Evolutionary conservation across 192 early-diverging fungal species (phyloP).

Genomic region (Backusella morwellensis): DNA sequence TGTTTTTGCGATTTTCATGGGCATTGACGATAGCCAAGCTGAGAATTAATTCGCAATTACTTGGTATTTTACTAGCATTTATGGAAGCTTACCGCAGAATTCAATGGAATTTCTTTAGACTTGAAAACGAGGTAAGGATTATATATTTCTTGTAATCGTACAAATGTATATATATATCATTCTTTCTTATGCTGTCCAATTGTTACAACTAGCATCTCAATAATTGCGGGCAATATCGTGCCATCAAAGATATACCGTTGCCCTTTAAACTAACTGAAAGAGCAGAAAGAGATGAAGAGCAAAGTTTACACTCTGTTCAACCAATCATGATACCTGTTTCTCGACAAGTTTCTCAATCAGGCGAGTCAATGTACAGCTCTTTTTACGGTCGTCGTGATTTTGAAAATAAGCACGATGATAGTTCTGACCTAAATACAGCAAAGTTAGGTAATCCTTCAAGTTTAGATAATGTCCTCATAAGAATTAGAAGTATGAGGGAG

Average conservation of each 20-base stretch:
- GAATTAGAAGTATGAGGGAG: neutral
- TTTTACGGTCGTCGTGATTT: slow-evolving; percentile 41
- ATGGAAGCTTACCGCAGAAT: slow-evolving; percentile 51
- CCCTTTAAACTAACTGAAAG: slow-evolving; percentile 47
- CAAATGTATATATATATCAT: neutral
- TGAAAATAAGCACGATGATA: slow-evolving; percentile 33
- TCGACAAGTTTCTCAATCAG: neutral
- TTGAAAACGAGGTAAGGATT: slow-evolving; percentile 64
- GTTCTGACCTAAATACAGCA: neutral
- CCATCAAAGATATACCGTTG: slow-evolving; percentile 76
- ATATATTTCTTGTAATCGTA: neutral
- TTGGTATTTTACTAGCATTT: slow-evolving; percentile 26
- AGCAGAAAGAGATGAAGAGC: slow-evolving; percentile 11
- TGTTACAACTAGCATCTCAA: slow-evolving; percentile 53
- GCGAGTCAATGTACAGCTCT: slow-evolving; percentile 7
- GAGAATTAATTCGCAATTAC: slow-evolving; percentile 11
- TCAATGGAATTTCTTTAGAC: slow-evolving; percentile 79
- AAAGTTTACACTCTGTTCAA: neutral
- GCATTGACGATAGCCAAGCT: slow-evolving; percentile 24
- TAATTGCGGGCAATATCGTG: slow-evolving; percentile 80
- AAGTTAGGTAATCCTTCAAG: neutral
- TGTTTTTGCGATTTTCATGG: slow-evolving; percentile 69
- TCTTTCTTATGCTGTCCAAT: neutral
- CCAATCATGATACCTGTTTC: slow-evolving; percentile 13
- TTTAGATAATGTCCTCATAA: slow-evolving; percentile 1